These are phyloP conservation scores for Fusarium subtropicale DNA, from an alignment of 2,329 filamentous ascomycete genomes.

Conservation along the genomic window DNA sequence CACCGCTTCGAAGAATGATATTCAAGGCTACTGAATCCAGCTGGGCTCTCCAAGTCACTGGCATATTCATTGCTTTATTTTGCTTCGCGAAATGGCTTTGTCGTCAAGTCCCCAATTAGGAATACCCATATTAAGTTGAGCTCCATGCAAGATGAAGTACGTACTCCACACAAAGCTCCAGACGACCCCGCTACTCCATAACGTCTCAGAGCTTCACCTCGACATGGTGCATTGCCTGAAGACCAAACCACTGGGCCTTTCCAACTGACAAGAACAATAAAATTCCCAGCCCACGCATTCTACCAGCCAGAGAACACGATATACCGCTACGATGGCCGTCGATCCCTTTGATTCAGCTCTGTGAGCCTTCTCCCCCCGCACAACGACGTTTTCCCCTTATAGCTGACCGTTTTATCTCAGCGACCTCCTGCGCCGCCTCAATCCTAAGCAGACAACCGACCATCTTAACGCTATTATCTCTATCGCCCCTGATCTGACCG, in stretches of 20 bases:
- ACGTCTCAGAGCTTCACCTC: slow-evolving; percentile 39
- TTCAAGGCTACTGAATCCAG: too few species aligned
- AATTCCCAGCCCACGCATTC: not conserved
- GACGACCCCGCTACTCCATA: slow-evolving; percentile 43
- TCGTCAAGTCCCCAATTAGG: not conserved
- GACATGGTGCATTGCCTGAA: slow-evolving; percentile 11
- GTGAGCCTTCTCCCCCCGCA: slow-evolving; percentile 59
- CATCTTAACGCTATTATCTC: slow-evolving; percentile 91
- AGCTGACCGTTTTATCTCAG: slow-evolving; percentile 59
- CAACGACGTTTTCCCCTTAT: slow-evolving; percentile 10
- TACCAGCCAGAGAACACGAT: not conserved
- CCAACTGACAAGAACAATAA: not conserved
- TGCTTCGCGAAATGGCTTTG: not conserved
- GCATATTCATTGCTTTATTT: not conserved
- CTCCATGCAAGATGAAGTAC: slow-evolving; percentile 20
- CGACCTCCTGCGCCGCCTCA: slow-evolving; percentile 96
- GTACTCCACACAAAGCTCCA: slow-evolving; percentile 39
- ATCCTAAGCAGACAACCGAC: slow-evolving; percentile 88
- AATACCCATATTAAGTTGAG: slow-evolving; percentile 15
- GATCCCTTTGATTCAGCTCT: slow-evolving; percentile 82
- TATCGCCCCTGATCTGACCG: slow-evolving; percentile 90
- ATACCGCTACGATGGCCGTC: slow-evolving; percentile 57
- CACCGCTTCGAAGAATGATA: not conserved
- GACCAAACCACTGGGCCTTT: slow-evolving; percentile 7
- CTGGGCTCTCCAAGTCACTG: not conserved